Percentiles rank a stretch among this genome's conserved stretches.
Evolutionary conservation across 768 basidiomycete species (phyloP).

Genomic region (Calocybe gangraenosa): DNA sequence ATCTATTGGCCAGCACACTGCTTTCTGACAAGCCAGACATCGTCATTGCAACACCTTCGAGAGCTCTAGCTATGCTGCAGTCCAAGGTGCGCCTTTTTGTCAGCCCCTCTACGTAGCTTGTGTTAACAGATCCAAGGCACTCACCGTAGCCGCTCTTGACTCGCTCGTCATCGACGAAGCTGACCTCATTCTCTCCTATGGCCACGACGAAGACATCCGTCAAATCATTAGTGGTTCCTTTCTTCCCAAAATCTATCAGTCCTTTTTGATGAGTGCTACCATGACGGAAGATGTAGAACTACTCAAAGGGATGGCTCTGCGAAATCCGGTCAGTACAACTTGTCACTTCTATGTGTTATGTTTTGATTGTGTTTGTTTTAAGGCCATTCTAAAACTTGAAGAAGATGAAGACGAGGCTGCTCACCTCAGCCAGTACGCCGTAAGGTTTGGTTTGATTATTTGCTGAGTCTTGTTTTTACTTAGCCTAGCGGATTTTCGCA

Average conservation of each 20-base stretch:
- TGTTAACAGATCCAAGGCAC: constrained; percentile 35
- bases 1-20: constrained; percentile 13
- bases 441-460: constrained; percentile 43
- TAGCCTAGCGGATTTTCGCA: constrained; percentile 20
- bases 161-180: constrained; percentile 97
- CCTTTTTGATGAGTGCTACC: constrained; percentile 96
- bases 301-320: constrained; percentile 81
- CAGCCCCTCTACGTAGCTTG: neutral
- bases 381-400: constrained; percentile 86
- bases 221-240: constrained; percentile 63
- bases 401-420: constrained; percentile 83
- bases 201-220: constrained; percentile 87
- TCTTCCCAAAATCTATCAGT: constrained; percentile 81
- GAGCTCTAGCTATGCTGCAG: constrained; percentile 62
- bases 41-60: constrained; percentile 75
- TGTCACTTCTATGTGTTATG: neutral
- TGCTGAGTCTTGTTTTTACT: constrained; percentile 1
- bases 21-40: constrained; percentile 72
- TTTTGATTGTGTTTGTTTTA: constrained; percentile 4
- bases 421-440: constrained; percentile 81
- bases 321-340: constrained; percentile 71
- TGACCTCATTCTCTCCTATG: constrained; percentile 94
- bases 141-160: constrained; percentile 65
- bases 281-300: constrained; percentile 95
- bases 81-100: constrained; percentile 49